A percentile compares a stretch with the other conserved stretches of the same genome.
Evolutionary conservation across 2,329 filamentous ascomycete species (phyloP).

Genomic region (Trematosphaeria pertusa): DNA sequence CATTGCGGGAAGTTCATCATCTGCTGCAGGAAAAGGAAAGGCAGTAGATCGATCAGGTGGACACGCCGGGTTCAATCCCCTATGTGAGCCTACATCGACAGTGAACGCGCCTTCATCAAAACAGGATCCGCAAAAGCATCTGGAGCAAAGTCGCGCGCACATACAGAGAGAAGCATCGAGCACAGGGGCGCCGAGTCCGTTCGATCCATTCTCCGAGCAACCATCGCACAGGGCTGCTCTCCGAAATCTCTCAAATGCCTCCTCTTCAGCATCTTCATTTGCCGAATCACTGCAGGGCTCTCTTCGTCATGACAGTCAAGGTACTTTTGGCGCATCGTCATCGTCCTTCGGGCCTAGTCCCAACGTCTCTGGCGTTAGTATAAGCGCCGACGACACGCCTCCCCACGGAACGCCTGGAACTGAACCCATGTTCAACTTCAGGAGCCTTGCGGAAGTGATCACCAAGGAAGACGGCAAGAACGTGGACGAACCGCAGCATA

Average conservation of each 20-base stretch:
- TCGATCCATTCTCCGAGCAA: conserved; percentile 39
- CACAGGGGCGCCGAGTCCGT: conserved; percentile 53
- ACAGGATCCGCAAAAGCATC: conserved; percentile 53
- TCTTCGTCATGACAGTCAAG: conserved; percentile 31
- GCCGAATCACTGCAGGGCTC: conserved; percentile 66
- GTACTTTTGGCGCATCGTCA: conserved; percentile 45
- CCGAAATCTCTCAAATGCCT: conserved; percentile 85
- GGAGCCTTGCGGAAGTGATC: conserved; percentile 84
- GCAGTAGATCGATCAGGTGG: conserved; percentile 51
- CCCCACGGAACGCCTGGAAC: conserved; percentile 55
- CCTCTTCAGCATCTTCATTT: conserved; percentile 80
- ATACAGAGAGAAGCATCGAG: conserved; percentile 45
- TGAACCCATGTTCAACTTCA: conserved; percentile 91
- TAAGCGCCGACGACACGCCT: conserved; percentile 36
- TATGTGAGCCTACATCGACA: conserved; percentile 52
- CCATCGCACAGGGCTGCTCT: conserved; percentile 70
- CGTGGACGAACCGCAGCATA: conserved; percentile 51
- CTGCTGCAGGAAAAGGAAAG: conserved; percentile 55
- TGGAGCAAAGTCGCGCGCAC: conserved; percentile 54
- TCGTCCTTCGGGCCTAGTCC: conserved; percentile 59
- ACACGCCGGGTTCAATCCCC: conserved; percentile 49
- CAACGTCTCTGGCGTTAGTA: conserved; percentile 61
- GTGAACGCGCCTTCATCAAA: conserved; percentile 44
- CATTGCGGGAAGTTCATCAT: conserved; percentile 30
- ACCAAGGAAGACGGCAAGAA: conserved; percentile 63